Percentiles rank a stretch among this genome's conserved stretches.
These are phyloP conservation scores for Iberis pinnata DNA, from an alignment of 345 rosid genomes.

Conservation along the genomic window DNA sequence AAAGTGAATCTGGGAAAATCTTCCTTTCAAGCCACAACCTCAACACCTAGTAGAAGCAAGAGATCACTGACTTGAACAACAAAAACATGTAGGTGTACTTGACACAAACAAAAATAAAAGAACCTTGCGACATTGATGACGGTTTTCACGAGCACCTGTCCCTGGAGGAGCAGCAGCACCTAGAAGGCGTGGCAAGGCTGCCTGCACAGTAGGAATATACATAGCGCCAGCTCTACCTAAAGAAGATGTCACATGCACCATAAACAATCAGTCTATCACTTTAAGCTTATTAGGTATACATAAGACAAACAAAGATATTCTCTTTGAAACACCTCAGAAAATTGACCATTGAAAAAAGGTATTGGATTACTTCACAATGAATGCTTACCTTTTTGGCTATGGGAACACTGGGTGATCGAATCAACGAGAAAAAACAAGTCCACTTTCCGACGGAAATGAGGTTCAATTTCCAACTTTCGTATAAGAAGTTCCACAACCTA, in stretches of 20 bases:
- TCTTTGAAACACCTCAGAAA: neutral
- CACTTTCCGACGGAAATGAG: conserved; percentile 75
- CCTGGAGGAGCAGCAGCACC: conserved; percentile 95
- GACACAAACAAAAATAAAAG: conserved; percentile 11
- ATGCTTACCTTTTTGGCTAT: conserved; percentile 67
- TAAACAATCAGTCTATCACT: neutral
- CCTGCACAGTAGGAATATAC: conserved; percentile 74
- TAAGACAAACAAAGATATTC: conserved; percentile 1
- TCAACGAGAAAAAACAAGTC: conserved; percentile 92
- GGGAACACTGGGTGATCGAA: conserved; percentile 90
- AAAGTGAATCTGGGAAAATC: conserved; percentile 71
- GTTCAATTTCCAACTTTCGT: conserved; percentile 76
- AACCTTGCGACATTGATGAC: conserved; percentile 95
- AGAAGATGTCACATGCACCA: conserved; percentile 19
- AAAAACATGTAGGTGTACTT: conserved; percentile 9
- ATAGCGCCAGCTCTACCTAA: conserved; percentile 81
- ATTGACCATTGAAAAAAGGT: too few species aligned
- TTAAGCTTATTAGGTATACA: conserved; percentile 3
- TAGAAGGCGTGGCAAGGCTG: conserved; percentile 88
- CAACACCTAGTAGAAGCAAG: conserved; percentile 51
- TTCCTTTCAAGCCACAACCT: conserved; percentile 86
- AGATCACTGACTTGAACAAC: conserved; percentile 24
- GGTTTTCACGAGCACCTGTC: conserved; percentile 78
- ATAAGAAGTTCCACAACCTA: conserved; percentile 96
- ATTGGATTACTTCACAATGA: too few species aligned